Conservation (phyloP, 441 rosid species). For the Erysimum cheiri region DNA sequence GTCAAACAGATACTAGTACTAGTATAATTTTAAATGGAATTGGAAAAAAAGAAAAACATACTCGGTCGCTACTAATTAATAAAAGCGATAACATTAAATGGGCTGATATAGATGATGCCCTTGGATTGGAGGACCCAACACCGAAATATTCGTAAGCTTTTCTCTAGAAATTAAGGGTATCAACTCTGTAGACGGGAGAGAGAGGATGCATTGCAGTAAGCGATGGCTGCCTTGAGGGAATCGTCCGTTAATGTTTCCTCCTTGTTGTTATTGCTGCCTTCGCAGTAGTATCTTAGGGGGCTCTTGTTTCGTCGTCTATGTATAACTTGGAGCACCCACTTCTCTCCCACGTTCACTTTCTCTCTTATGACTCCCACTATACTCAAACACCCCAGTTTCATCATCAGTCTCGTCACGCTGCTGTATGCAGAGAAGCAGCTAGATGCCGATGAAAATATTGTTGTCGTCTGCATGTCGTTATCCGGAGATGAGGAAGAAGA, state of each 20-base stretch:
- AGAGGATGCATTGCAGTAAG: slow-evolving; percentile 40
- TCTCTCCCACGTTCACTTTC: slow-evolving; percentile 41
- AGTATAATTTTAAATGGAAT: background rate
- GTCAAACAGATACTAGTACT: background rate
- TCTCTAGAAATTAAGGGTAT: background rate
- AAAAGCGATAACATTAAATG: background rate
- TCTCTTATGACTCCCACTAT: slow-evolving; percentile 39
- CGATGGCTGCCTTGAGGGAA: slow-evolving; percentile 40
- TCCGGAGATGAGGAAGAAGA: slow-evolving; percentile 24
- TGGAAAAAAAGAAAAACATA: too few relatives aligned
- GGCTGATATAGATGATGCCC: background rate
- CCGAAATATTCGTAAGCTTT: background rate
- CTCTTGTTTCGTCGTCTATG: slow-evolving; percentile 36
- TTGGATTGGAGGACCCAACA: background rate
- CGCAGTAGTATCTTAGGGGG: slow-evolving; percentile 4
- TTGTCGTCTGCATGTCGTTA: slow-evolving; percentile 17
- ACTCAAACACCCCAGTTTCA: slow-evolving; percentile 39
- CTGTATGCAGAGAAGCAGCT: slow-evolving; percentile 37
- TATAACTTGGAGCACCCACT: slow-evolving; percentile 38
- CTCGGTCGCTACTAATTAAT: too few relatives aligned
- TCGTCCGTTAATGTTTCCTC: slow-evolving; percentile 33
- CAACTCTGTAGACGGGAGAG: slow-evolving; percentile 25
- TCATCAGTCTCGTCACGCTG: slow-evolving; percentile 32
- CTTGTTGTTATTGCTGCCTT: slow-evolving; percentile 5
- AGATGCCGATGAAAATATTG: slow-evolving; percentile 30